Evolutionary conservation across 805 yeast genomes (phyloP), one percentile per base, ranked within the genome.

Genomic region (Myxozyma melibiosi): DNA sequence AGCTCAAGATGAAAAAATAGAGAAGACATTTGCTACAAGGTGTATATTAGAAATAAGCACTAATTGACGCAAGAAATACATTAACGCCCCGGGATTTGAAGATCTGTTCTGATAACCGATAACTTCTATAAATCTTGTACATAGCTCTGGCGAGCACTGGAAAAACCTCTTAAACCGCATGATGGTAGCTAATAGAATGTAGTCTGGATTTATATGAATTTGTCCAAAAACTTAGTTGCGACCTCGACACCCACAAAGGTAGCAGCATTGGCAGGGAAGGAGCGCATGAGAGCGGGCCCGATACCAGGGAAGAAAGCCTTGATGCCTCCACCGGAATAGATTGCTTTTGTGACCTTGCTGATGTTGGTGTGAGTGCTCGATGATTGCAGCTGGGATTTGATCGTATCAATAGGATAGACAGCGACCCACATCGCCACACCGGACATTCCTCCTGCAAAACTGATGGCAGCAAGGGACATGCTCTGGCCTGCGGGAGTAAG

Each of bases 251-350:
- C 99, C 34, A 90, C 80, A 76, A 92, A 92, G 2, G 98, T 91
- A 7, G 99, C 98, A n/a, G 99, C 99, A 73, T 94, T 92, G 22
- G 98, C 98, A 2, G 98, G 98, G 86, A 94, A 92, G 39, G 96
- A 85, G 73, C 99, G 82, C 25, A 90, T 82, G 68, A 92, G 76
- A 1, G 98, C 98, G 4, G 99, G 97, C 0, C 97, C 97, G 24
- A 92, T 79, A 55, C 99, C 99, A 2, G 98, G 98, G 88, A 91
- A 92, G 75, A 92, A 92, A 0, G 95, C 96, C 70, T 84, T 86
- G 63, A 90, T 9, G 25, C 97, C 97, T 22, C 91, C 92, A 61
- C 81, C 81, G 5, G 75, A 71, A 70, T 90, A 90, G 48, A 92
- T 85, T 52, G 80, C 76, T 55, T 76, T 75, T 7, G 96, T 82